A percentile compares a stretch with the other conserved stretches of the same genome.
These are phyloP conservation scores for Lepidium aucheri DNA, from an alignment of 345 rosid species.

Conservation along the genomic window DNA sequence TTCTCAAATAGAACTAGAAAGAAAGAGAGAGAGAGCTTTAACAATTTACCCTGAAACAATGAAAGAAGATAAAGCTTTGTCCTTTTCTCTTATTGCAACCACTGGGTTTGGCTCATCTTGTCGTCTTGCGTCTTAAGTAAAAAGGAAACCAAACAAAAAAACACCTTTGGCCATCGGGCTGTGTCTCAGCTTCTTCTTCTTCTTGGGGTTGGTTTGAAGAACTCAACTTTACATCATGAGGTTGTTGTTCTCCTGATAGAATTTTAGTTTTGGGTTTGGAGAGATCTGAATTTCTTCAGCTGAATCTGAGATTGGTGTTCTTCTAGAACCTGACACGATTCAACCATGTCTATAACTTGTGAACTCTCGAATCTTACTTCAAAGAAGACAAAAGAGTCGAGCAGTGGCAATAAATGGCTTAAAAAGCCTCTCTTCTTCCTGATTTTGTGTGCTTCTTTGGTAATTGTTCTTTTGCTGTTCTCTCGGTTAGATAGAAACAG, in stretches of 20 bases:
- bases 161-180: conserved; percentile 9
- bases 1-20: neutral
- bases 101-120: conserved; percentile 39
- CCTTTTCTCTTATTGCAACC: conserved; percentile 29
- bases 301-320: conserved; percentile 24
- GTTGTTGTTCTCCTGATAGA: conserved; percentile 13
- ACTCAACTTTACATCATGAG: conserved; percentile 4
- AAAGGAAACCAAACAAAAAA: neutral
- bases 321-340: conserved; percentile 24
- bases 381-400: conserved; percentile 40
- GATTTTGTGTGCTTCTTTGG: conserved; percentile 31
- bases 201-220: conserved; percentile 1
- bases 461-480: conserved; percentile 31
- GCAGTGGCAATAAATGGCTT: conserved; percentile 33
- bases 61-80: conserved; percentile 19
- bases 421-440: conserved; percentile 33
- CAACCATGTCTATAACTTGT: conserved; percentile 46
- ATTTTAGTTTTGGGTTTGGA: neutral
- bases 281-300: conserved; percentile 20
- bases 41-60: conserved; percentile 17
- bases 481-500: conserved; percentile 21
- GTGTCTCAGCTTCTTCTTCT: conserved; percentile 14
- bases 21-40: neutral
- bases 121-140: conserved; percentile 40
- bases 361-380: conserved; percentile 38